A percentile compares a stretch with the other conserved stretches of the same genome.
Evolutionary conservation across 768 basidiomycete species (phyloP).

Genomic region (Xanthoconium stramineum): DNA sequence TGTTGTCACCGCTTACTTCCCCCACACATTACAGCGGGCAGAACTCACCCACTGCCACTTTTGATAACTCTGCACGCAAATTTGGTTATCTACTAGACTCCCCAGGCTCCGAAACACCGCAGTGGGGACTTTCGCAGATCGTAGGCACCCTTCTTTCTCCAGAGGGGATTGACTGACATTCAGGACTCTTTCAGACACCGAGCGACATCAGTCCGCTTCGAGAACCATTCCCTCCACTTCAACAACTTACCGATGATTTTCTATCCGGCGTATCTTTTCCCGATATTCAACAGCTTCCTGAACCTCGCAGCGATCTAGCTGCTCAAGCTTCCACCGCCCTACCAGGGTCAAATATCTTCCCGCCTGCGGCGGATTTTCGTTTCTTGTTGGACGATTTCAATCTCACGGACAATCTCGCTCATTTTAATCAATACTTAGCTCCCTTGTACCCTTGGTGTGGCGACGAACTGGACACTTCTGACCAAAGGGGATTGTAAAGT

Average conservation of each 20-base stretch:
- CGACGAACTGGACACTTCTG: neutral
- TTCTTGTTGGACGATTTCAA: neutral
- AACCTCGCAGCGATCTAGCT: neutral
- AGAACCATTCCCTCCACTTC: neutral
- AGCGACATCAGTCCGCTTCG: conserved; percentile 19
- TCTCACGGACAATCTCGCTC: neutral
- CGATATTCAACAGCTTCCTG: neutral
- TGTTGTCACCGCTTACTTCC: conserved; percentile 16
- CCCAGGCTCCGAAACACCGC: conserved; percentile 19
- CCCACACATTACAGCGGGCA: neutral
- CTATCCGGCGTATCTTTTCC: neutral
- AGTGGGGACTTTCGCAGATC: conserved; percentile 21
- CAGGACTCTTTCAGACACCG: conserved; percentile 23
- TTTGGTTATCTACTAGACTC: conserved; percentile 18
- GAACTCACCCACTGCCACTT: neutral
- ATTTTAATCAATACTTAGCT: neutral
- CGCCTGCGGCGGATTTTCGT: neutral
- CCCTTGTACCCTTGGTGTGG: conserved; percentile 1
- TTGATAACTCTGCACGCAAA: conserved; percentile 16
- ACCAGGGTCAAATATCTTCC: neutral
- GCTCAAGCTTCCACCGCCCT: neutral
- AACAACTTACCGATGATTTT: neutral
- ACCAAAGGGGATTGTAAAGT: neutral
- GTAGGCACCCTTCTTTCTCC: conserved; percentile 19
- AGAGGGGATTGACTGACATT: conserved; percentile 1